Evolutionary conservation across 164 flowering plant genomes (phyloP), one percentile per base, ranked within the genome.

Genomic region (Brasenia schreberi): DNA sequence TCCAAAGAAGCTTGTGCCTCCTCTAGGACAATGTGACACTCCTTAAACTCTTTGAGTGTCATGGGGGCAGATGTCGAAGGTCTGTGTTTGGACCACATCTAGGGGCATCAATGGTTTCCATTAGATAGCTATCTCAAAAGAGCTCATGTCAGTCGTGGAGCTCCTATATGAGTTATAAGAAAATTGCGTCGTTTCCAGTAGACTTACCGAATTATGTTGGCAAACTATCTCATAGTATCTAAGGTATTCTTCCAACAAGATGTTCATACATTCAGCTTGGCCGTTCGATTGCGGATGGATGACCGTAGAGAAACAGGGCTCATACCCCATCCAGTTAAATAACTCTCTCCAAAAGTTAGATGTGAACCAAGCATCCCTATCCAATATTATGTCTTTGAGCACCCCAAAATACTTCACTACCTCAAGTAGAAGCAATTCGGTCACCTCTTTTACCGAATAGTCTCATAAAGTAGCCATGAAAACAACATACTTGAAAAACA

Each of bases 181-280:
- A n/a, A n/a, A n/a, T n/a, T n/a, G n/a, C n/a, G n/a, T n/a, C n/a
- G n/a, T n/a, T n/a, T n/a, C n/a, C n/a, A n/a, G n/a, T n/a, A 61
- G 19, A 18, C 19, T 18, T 7, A 61, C 10, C 63, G 14, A 61
- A 61, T 61, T 61, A 6, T 61, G 10, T 19, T 61, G 63, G 19
- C 19, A 10, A 9, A 18, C 63, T 61, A 19, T 61, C 12, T 9
- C 63, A 18, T 61, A 61, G 10, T 61, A 19, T 19, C 63, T 61
- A 6, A 61, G 19, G 63, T 61, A 61, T 19, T 61, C 63, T 18
- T 61, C 63, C 63, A 61, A 61, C 63, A 61, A 11, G 18, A 6
- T 19, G 18, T 61, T 61, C 12, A 61, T 18, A 11, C 63, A 6
- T 19, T 61, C 19, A 6, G 63, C 18, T 61, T 10, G 63, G 19